Evolutionary conservation across 2,329 filamentous ascomycete genomes (phyloP).

Genomic region (Reticulascus tulasneorum): DNA sequence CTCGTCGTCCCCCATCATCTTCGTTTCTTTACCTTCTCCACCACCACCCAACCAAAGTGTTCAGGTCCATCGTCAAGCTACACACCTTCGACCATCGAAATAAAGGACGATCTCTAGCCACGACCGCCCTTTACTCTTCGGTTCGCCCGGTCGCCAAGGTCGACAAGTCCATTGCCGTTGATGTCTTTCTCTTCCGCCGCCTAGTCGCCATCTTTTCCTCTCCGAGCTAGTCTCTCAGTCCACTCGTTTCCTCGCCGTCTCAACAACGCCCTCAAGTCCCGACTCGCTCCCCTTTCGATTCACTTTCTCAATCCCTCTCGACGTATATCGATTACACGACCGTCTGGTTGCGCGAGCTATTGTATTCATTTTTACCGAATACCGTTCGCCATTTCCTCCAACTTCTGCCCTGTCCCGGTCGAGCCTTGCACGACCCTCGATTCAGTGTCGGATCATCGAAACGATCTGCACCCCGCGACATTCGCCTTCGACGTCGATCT

Average conservation of each 20-base stretch:
- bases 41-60: conserved; percentile 10
- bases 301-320: conserved; percentile 5
- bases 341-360: conserved; percentile 4
- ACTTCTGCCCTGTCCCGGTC: background rate
- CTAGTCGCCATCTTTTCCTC: conserved; percentile 8
- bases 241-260: conserved; percentile 13
- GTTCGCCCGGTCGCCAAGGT: no score
- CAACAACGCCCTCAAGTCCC: conserved; percentile 4
- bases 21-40: conserved; percentile 5
- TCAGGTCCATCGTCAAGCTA: conserved; percentile 6
- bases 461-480: conserved; percentile 6
- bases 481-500: background rate
- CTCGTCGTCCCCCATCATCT: no score
- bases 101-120: no score
- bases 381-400: conserved; percentile 3
- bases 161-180: conserved; percentile 7
- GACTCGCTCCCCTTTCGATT: conserved; percentile 2
- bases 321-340: conserved; percentile 9
- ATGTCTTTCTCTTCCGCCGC: conserved; percentile 12
- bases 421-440: conserved; percentile 3
- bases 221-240: conserved; percentile 16
- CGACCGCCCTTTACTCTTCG: background rate
- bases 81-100: conserved; percentile 1
- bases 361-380: conserved; percentile 1
- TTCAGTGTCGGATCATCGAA: conserved; percentile 5